These are phyloP conservation scores for Candida anglica DNA, from an alignment of 805 yeast genomes.

Conservation along the genomic window DNA sequence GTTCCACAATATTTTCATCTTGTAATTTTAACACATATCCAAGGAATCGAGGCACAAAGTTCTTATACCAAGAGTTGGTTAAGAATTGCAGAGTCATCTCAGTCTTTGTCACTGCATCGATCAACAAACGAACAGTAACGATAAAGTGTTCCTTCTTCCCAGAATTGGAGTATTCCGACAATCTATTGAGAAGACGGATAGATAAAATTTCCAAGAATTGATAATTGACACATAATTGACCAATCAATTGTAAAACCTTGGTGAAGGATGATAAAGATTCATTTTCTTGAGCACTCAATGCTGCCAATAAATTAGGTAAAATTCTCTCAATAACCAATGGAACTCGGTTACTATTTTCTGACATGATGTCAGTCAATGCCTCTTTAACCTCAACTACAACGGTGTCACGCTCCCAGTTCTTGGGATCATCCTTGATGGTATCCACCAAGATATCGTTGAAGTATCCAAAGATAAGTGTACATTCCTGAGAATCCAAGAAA, in stretches of 20 bases:
- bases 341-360: slow-evolving; percentile 6
- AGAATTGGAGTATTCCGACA: slow-evolving; percentile 10
- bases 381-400: slow-evolving; percentile 51
- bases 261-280: slow-evolving; percentile 12
- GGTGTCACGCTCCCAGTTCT: slow-evolving; percentile 37
- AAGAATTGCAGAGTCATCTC: slow-evolving; percentile 29
- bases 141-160: slow-evolving; percentile 5
- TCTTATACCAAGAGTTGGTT: slow-evolving; percentile 39
- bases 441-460: slow-evolving; percentile 52
- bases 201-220: slow-evolving; percentile 42
- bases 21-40: neutral
- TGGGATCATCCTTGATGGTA: slow-evolving; percentile 34
- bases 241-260: slow-evolving; percentile 16
- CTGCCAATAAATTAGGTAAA: slow-evolving; percentile 22
- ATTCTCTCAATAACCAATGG: slow-evolving; percentile 18
- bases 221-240: slow-evolving; percentile 34
- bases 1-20: slow-evolving; percentile 26
- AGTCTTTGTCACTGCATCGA: slow-evolving; percentile 23
- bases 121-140: slow-evolving; percentile 17
- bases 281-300: slow-evolving; percentile 18
- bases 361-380: slow-evolving; percentile 50
- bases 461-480: slow-evolving; percentile 59
- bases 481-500: slow-evolving; percentile 52
- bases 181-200: slow-evolving; percentile 40
- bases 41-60: slow-evolving; percentile 38